Evolutionary conservation across 2,329 filamentous ascomycete genomes (phyloP), one percentile per base, ranked within the genome.

Genomic region (Talaromyces albobiverticillius): DNA sequence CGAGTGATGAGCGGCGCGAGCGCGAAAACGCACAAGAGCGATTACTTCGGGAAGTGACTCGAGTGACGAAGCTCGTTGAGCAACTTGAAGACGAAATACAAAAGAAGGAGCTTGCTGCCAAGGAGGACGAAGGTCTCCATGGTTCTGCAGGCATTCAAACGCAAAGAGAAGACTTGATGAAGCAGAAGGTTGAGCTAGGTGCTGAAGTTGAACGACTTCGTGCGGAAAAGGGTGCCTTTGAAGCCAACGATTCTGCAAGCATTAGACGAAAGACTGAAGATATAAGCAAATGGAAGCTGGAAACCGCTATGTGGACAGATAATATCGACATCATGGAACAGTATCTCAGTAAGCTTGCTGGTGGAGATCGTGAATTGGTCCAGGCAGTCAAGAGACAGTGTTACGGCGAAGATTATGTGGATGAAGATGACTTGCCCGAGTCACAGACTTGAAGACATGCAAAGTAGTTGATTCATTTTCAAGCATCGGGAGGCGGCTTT

Each of bases 391-490:
- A 75, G 61, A 71, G 67, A 51, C 69, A 72, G 42, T 74, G 73
- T 46, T 84, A 83, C 59, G 79, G 76, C 8, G 75, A 76, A 20
- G 79, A 84, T 60, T 82, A 76, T 61, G 77, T 78, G 53, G 81
- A 84, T 53, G 79, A 78, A 36, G 74, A 76, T 45, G 76, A 78
- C 7, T 67, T 83, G 58, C 68, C 69, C 23, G 79, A 78, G 57
- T 29, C 18, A 16, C 23, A 18, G 46, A n/a, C n/a, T 29, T 32
- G 14, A 26, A 29, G 20, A 16, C n/a, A 43, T 23, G 20, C 20
- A 2, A 43, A 43, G 20, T 11, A 43, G 25, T 43, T 8, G 14
- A 26, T 23, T 43, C 14, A 26, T 43, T 43, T 43, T 14, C n/a
- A 20, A 16, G n/a, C n/a, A n/a, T n/a, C n/a, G n/a, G n/a, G n/a